These are phyloP conservation scores for Colletotrichum aenigma DNA, from an alignment of 2,329 filamentous ascomycete species.

Conservation along the genomic window DNA sequence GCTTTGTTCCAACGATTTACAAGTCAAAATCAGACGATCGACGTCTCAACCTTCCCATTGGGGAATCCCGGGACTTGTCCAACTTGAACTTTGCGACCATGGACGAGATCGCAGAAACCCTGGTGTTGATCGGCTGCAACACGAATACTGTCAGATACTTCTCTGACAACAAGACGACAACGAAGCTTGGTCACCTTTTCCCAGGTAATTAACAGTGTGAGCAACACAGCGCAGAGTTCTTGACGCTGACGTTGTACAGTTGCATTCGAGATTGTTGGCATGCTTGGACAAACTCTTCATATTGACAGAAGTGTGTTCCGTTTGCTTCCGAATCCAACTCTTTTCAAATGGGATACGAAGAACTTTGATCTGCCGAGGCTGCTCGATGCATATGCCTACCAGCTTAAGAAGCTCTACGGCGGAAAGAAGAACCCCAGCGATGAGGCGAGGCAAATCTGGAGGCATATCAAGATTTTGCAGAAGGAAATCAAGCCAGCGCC, in stretches of 20 bases:
- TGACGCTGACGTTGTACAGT: slow-evolving; percentile 37
- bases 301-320: slow-evolving; percentile 55
- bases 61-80: slow-evolving; percentile 45
- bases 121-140: slow-evolving; percentile 59
- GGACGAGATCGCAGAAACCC: slow-evolving; percentile 56
- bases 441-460: slow-evolving; percentile 24
- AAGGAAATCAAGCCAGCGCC: too few relatives aligned
- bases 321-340: slow-evolving; percentile 61
- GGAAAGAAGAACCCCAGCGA: background rate
- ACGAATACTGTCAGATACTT: slow-evolving; percentile 41
- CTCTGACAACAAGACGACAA: too few relatives aligned
- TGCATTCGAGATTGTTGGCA: slow-evolving; percentile 63
- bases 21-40: slow-evolving; percentile 41
- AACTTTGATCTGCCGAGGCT: slow-evolving; percentile 48
- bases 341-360: slow-evolving; percentile 56
- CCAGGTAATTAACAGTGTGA: too few relatives aligned
- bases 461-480: slow-evolving; percentile 18
- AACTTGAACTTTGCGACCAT: slow-evolving; percentile 52
- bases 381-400: slow-evolving; percentile 40
- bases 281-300: slow-evolving; percentile 56
- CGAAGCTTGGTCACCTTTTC: too few relatives aligned
- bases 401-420: slow-evolving; percentile 24
- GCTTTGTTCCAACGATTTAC: slow-evolving; percentile 60
- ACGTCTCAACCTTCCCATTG: slow-evolving; percentile 39
- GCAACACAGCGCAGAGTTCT: too few relatives aligned